Evolutionary conservation across 2,329 filamentous ascomycete species (phyloP).

Genomic region (Septoria petroselini): DNA sequence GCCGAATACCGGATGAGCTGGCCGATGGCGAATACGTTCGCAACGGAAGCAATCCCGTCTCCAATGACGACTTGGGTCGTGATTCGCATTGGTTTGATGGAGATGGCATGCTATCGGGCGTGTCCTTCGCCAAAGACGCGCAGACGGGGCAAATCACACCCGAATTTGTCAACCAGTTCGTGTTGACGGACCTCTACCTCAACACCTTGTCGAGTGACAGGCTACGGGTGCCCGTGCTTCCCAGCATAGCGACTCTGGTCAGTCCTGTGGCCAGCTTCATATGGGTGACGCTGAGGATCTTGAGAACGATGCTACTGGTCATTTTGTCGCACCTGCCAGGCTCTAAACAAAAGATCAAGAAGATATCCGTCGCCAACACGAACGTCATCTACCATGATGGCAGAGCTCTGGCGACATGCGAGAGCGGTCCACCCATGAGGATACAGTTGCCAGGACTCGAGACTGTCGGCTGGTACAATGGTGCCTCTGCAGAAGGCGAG

Average conservation of each 20-base stretch:
- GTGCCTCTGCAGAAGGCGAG: conserved; percentile 55
- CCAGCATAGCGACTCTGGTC: conserved; percentile 65
- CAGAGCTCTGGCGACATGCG: conserved; percentile 65
- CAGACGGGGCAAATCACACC: conserved; percentile 49
- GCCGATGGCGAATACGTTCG: conserved; percentile 68
- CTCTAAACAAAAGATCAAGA: conserved; percentile 57
- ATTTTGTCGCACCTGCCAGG: conserved; percentile 58
- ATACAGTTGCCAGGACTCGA: conserved; percentile 62
- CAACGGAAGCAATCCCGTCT: conserved; percentile 67
- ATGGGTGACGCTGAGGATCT: conserved; percentile 51
- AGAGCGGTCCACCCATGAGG: conserved; percentile 67
- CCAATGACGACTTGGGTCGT: conserved; percentile 58
- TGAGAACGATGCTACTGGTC: conserved; percentile 58
- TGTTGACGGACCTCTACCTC: conserved; percentile 64
- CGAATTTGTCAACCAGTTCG: conserved; percentile 66
- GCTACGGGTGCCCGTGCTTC: conserved; percentile 58
- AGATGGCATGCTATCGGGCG: conserved; percentile 70
- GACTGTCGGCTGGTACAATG: conserved; percentile 69
- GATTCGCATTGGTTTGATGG: conserved; percentile 74
- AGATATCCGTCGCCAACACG: conserved; percentile 70
- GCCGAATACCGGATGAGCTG: conserved; percentile 62
- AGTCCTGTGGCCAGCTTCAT: conserved; percentile 56
- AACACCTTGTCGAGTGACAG: conserved; percentile 50
- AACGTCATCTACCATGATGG: conserved; percentile 65
- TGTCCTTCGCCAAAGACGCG: conserved; percentile 54